Evolutionary conservation across 257 asterid genomes (phyloP).

Genomic region (Ehretia macrophylla): DNA sequence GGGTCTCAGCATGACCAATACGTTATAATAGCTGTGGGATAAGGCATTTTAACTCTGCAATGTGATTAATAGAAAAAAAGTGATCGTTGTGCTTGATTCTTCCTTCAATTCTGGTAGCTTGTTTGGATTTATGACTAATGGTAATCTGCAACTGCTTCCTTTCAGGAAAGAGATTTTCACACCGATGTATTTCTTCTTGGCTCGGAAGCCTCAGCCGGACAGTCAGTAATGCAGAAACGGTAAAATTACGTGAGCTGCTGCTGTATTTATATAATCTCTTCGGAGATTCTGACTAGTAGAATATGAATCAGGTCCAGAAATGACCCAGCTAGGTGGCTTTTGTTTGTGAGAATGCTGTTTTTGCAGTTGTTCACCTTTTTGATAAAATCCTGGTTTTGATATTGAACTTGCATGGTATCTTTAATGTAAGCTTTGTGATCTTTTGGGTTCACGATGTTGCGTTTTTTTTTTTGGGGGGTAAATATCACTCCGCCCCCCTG

Average conservation of each 20-base stretch:
- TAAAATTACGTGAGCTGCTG: background rate
- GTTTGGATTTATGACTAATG: background rate
- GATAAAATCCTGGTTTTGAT: background rate
- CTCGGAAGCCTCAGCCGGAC: conserved; percentile 53
- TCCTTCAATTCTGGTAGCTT: background rate
- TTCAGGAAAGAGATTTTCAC: conserved; percentile 95
- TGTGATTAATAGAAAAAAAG: background rate
- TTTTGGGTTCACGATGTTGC: background rate
- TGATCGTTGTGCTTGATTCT: background rate
- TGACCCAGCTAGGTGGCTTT: background rate
- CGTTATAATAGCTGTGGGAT: background rate
- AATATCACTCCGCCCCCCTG: too few relatives aligned
- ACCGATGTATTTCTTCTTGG: conserved; percentile 89
- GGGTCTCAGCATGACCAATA: background rate
- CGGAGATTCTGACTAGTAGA: background rate
- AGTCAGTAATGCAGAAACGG: conserved; percentile 10
- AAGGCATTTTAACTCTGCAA: background rate
- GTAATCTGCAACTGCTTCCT: background rate
- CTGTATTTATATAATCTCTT: background rate
- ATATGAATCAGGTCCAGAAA: background rate
- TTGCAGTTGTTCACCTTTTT: background rate
- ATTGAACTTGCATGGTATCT: background rate
- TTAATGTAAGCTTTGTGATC: background rate
- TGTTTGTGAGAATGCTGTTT: background rate
- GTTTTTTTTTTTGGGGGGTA: too few relatives aligned